Evolutionary conservation across 805 yeast species (phyloP), one percentile per base, ranked within the genome.

Genomic region (Sugiyamaella chiloensis): DNA sequence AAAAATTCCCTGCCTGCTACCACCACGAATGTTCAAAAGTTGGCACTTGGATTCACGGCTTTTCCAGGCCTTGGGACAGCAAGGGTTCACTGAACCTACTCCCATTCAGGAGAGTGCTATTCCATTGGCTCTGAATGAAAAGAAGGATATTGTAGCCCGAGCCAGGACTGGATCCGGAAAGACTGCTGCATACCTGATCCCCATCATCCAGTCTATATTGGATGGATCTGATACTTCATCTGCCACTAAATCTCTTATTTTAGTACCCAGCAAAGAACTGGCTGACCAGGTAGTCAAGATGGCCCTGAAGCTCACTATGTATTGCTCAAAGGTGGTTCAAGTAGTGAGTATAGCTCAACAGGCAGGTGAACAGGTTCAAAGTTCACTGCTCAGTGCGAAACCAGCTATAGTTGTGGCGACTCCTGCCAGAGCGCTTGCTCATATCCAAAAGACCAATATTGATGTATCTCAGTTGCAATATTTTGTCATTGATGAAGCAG

Each of bases 91-190:
- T 46, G 81, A 84, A 61, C 98, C 99, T 7, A 93, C 98, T 1
- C 74, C 88, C 48, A 85, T 93, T 46, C 99, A 93, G 68, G 78
- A 95, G 6, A 83, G 82, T 61, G 85, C 96, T n/a, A 87, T 93
- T 51, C 96, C 95, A 36, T 70, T 93, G 42, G 96, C 99, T 0
- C 68, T 93, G 45, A 85, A 87, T 54, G 93, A 91, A 56, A 86
- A 84, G 62, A 83, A 89, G 69, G 97, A 91, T 64, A 85, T 91
- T 54, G 84, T 91, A 40, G 97, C 97, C 31, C 83, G 86, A 62
- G 96, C 98, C 5, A 81, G 87, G 21, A 91, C 99, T 0, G 99
- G 99, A 3, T 85, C 96, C 6, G 98, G 98, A 55, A 91, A 91
- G 66, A 91, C 98, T 0, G 86, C 87, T 8, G 95, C 97, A 1